Evolutionary conservation across 805 yeast species (phyloP).

Genomic region (Teunomyces atbi): DNA sequence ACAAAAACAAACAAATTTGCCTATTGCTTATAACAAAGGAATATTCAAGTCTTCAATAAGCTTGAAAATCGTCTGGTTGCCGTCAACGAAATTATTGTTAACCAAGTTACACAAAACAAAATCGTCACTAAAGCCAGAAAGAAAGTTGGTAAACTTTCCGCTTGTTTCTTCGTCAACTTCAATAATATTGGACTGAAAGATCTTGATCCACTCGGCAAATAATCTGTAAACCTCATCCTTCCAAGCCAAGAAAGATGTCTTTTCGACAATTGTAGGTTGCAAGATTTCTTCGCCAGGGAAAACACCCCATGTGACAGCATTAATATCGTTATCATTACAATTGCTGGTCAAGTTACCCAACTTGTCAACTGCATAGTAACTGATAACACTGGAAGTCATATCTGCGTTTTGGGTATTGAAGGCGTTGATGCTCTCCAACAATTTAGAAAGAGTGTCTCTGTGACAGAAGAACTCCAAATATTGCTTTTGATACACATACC

Average conservation of each 20-base stretch:
- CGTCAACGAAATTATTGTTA: constrained; percentile 71
- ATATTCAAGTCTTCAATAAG: constrained; percentile 41
- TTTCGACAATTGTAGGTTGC: constrained; percentile 95
- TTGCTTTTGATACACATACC: constrained; percentile 92
- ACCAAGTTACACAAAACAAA: constrained; percentile 84
- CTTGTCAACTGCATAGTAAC: constrained; percentile 74
- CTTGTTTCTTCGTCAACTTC: constrained; percentile 27
- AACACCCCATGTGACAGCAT: constrained; percentile 98
- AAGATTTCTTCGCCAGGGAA: constrained; percentile 93
- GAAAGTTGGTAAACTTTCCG: constrained; percentile 37
- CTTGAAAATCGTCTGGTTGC: constrained; percentile 55
- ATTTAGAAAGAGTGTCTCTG: constrained; percentile 39
- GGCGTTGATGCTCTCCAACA: constrained; percentile 41
- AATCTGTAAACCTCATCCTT: constrained; percentile 90
- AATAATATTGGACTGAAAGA: constrained; percentile 40
- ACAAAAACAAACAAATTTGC: neutral
- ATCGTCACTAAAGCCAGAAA: constrained; percentile 49
- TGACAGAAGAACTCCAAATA: constrained; percentile 85
- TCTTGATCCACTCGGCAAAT: constrained; percentile 73
- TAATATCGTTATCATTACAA: constrained; percentile 72
- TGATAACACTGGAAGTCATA: constrained; percentile 48
- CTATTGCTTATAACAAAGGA: neutral
- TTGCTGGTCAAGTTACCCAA: constrained; percentile 62
- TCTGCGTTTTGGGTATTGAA: constrained; percentile 40
- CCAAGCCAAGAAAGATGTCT: constrained; percentile 92